Percentiles rank a stretch among this genome's conserved stretches.
phyloP scores from a whole-genome alignment of 768 basidiomycete genomes.

The Calocybe gangraenosa region DNA sequence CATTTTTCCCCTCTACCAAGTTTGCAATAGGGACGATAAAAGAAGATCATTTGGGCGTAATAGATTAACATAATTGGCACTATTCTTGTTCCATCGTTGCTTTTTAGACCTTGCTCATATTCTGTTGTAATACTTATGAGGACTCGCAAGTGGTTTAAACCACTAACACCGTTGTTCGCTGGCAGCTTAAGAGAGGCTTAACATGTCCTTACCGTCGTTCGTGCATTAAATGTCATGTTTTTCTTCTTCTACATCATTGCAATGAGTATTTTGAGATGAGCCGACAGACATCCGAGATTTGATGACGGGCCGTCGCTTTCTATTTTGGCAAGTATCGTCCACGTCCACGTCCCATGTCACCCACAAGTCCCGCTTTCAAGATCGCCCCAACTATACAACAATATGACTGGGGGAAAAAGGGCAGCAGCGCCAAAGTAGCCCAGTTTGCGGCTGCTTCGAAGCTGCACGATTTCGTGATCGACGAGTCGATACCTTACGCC shows the following conservation, averaged over 20 bases:
- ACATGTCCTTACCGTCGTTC: too few species aligned
- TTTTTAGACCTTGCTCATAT: not conserved
- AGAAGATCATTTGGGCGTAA: slow-evolving; percentile 94
- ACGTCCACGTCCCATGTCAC: slow-evolving; percentile 8
- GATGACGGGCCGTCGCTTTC: too few species aligned
- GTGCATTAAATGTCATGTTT: too few species aligned
- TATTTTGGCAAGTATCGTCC: not conserved
- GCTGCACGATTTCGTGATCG: slow-evolving; percentile 61
- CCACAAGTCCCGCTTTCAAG: slow-evolving; percentile 55
- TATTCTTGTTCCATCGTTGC: slow-evolving; percentile 1
- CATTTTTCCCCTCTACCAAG: slow-evolving; percentile 31
- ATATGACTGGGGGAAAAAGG: slow-evolving; percentile 95
- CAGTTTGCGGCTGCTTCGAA: slow-evolving; percentile 65
- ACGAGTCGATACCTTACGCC: slow-evolving; percentile 79
- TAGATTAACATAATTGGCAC: slow-evolving; percentile 45
- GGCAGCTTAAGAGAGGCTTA: too few species aligned
- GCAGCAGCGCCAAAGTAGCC: slow-evolving; percentile 80
- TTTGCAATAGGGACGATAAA: slow-evolving; percentile 98
- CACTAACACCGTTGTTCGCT: too few species aligned
- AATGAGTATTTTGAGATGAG: too few species aligned
- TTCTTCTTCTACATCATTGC: too few species aligned
- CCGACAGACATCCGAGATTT: too few species aligned
- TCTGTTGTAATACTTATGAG: too few species aligned
- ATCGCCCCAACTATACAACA: slow-evolving; percentile 80
- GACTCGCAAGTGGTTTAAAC: too few species aligned